These are phyloP conservation scores for Sclerotinia minor DNA, from an alignment of 2,329 filamentous ascomycete species.

Conservation along the genomic window DNA sequence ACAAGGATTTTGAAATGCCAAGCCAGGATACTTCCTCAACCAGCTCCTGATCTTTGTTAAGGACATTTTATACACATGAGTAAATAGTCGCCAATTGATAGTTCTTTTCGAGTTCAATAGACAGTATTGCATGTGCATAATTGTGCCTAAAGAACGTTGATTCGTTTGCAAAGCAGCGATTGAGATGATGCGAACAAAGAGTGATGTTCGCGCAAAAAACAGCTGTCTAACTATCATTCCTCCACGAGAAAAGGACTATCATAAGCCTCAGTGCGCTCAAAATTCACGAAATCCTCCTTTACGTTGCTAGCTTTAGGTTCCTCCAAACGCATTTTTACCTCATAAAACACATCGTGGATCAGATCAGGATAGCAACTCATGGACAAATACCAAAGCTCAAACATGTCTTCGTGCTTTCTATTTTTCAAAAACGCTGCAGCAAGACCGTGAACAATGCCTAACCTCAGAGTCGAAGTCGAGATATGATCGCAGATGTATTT, in stretches of 20 bases:
- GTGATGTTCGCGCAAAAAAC: background rate
- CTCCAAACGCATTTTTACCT: background rate
- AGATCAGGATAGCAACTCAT: background rate
- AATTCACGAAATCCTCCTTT: background rate
- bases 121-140: no score
- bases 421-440: background rate
- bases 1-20: no score
- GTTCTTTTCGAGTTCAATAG: no score
- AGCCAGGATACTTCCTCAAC: no score
- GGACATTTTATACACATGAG: no score
- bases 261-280: background rate
- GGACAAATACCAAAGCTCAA: background rate
- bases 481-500: slow-evolving; percentile 5
- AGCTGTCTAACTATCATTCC: background rate
- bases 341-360: background rate
- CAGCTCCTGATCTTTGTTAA: no score
- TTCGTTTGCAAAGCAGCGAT: no score
- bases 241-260: background rate
- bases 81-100: no score
- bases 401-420: background rate
- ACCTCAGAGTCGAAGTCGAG: background rate
- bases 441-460: background rate
- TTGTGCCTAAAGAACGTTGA: no score
- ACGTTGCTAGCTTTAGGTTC: background rate
- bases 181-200: background rate